A percentile compares a stretch with the other conserved stretches of the same genome.
phyloP scores from a whole-genome alignment of 2,329 filamentous ascomycete species.

The Sporothrix humicola region DNA sequence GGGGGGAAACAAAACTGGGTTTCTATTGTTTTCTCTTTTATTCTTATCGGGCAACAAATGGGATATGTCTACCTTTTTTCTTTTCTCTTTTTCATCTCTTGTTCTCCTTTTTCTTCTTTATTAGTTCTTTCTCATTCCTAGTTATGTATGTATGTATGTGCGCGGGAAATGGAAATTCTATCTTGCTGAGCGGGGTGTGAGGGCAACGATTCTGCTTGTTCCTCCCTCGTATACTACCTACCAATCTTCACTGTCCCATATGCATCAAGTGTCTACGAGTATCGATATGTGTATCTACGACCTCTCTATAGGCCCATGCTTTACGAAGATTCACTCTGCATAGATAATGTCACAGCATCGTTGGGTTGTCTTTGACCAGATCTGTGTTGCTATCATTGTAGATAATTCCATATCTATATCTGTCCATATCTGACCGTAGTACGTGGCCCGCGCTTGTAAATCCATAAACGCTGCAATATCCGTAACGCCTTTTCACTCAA shows the following conservation, averaged over 20 bases:
- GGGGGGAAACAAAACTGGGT: slow-evolving; percentile 12
- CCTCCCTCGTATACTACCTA: neutral
- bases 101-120: neutral
- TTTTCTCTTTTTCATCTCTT: neutral
- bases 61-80: slow-evolving; percentile 2
- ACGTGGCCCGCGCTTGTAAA: neutral
- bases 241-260: neutral
- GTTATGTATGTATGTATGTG: slow-evolving; percentile 14
- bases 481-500: neutral
- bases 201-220: no score
- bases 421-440: neutral
- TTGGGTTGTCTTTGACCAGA: neutral
- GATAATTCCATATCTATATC: neutral
- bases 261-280: no score
- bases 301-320: no score
- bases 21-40: neutral
- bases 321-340: no score
- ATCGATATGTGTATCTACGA: no score
- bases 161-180: slow-evolving; percentile 9
- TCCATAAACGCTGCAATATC: neutral
- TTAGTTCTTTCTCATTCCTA: neutral
- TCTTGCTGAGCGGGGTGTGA: neutral
- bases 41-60: neutral
- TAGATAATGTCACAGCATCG: no score
- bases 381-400: neutral